These are phyloP conservation scores for Pichia cabralensis DNA, from an alignment of 805 yeast species.

Conservation along the genomic window DNA sequence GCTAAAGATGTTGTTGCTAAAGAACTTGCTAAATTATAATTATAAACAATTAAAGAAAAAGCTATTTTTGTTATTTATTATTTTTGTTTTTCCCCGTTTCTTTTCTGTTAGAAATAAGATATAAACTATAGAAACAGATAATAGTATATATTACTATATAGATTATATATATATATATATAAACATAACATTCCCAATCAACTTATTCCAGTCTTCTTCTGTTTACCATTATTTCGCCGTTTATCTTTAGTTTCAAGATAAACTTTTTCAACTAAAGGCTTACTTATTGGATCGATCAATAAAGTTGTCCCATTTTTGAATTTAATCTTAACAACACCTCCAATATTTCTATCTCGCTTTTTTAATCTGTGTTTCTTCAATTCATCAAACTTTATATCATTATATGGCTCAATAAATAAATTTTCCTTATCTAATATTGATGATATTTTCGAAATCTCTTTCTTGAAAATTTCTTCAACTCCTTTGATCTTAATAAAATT, in stretches of 20 bases:
- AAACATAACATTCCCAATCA: too few species aligned
- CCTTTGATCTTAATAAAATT: conserved; percentile 32
- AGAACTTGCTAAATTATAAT: conserved; percentile 1
- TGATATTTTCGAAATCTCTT: conserved; percentile 3
- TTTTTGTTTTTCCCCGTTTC: too few species aligned
- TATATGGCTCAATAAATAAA: conserved; percentile 7
- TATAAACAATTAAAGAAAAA: too few species aligned
- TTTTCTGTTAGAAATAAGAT: too few species aligned
- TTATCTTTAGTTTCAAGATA: not conserved
- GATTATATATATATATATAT: too few species aligned
- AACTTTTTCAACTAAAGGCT: conserved; percentile 12
- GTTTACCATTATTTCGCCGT: not conserved
- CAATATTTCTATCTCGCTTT: conserved; percentile 20
- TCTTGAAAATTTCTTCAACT: conserved; percentile 22
- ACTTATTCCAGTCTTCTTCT: not conserved
- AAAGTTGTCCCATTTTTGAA: conserved; percentile 30
- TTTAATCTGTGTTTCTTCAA: not conserved
- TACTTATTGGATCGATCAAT: conserved; percentile 30
- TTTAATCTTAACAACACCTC: conserved; percentile 29
- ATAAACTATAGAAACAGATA: too few species aligned
- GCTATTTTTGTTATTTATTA: too few species aligned
- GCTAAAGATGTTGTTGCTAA: not conserved
- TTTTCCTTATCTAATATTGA: conserved; percentile 15
- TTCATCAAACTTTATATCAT: conserved; percentile 8
- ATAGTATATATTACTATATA: too few species aligned